Conservation (phyloP, 2,329 filamentous ascomycete genomes). For the Blastomyces emzantsi region DNA sequence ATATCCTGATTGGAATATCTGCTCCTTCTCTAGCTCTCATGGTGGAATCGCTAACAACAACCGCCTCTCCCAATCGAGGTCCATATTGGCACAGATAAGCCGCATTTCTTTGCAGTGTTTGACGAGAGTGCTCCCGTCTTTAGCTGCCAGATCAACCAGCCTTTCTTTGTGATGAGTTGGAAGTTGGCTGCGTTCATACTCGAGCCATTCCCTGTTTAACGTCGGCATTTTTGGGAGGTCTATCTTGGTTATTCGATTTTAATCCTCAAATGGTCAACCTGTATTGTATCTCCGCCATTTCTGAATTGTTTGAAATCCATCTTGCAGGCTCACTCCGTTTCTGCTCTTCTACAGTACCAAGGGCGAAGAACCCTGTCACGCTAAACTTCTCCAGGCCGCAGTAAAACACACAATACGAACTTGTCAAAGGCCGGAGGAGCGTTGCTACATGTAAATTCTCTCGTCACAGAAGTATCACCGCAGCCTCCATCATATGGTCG, state of each 20-base stretch:
- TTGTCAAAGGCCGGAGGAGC: not conserved
- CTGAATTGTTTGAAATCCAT: not conserved
- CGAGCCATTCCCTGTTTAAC: slow-evolving; percentile 9
- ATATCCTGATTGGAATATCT: slow-evolving; percentile 10
- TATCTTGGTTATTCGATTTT: not conserved
- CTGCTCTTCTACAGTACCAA: not conserved
- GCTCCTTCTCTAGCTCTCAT: slow-evolving; percentile 4
- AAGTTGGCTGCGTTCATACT: not conserved
- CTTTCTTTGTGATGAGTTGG: not conserved
- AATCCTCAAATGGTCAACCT: not conserved
- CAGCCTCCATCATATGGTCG: not conserved
- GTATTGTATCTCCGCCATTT: not conserved
- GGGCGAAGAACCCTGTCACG: not conserved
- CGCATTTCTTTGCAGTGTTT: not conserved
- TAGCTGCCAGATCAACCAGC: not conserved
- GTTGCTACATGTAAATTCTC: not conserved
- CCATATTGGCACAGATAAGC: slow-evolving; percentile 5
- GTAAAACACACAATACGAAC: not conserved
- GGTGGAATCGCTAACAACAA: slow-evolving; percentile 2
- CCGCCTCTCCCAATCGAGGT: not conserved
- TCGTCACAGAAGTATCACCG: not conserved
- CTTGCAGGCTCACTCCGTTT: no score
- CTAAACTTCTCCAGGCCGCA: not conserved
- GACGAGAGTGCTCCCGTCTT: not conserved
- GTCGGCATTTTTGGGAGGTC: not conserved